A percentile compares a stretch with the other conserved stretches of the same genome.
Evolutionary conservation across 1,139 yeast species (phyloP).

Genomic region (Yamadazyma conglobata): DNA sequence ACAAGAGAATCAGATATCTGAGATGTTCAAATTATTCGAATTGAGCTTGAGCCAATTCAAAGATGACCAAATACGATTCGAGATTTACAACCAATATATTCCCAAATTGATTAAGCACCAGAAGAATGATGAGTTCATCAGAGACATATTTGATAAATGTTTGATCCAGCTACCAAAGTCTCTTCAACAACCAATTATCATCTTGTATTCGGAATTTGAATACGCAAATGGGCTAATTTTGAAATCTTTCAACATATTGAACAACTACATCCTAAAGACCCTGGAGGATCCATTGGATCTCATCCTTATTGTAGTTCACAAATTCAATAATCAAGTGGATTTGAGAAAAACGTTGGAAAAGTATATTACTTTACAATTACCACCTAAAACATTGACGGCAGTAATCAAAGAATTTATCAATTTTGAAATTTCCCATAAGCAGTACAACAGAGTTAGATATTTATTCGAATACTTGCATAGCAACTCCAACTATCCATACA

Average conservation of each 20-base stretch:
- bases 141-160: constrained; percentile 72
- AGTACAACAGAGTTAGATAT: constrained; percentile 58
- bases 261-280: constrained; percentile 9
- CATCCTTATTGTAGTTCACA: constrained; percentile 7
- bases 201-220: constrained; percentile 64
- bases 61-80: constrained; percentile 57
- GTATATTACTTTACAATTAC: constrained; percentile 10
- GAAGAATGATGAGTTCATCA: constrained; percentile 50
- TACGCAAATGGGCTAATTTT: constrained; percentile 23
- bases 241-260: constrained; percentile 27
- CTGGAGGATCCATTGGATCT: constrained; percentile 10
- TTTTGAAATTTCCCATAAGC: constrained; percentile 47
- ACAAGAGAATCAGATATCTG: constrained; percentile 44
- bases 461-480: constrained; percentile 41
- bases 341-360: constrained; percentile 11
- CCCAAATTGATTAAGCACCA: constrained; percentile 41
- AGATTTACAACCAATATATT: constrained; percentile 71
- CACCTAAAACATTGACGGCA: constrained; percentile 24
- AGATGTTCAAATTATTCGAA: constrained; percentile 64
- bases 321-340: constrained; percentile 9
- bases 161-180: constrained; percentile 26
- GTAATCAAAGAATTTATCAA: constrained; percentile 38
- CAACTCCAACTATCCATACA: constrained; percentile 8
- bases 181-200: constrained; percentile 45
- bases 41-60: constrained; percentile 57